Percentiles rank a stretch among this genome's conserved stretches.
These are phyloP conservation scores for Castanopsis chinensis DNA, from an alignment of 306 rosid genomes.

Conservation along the genomic window DNA sequence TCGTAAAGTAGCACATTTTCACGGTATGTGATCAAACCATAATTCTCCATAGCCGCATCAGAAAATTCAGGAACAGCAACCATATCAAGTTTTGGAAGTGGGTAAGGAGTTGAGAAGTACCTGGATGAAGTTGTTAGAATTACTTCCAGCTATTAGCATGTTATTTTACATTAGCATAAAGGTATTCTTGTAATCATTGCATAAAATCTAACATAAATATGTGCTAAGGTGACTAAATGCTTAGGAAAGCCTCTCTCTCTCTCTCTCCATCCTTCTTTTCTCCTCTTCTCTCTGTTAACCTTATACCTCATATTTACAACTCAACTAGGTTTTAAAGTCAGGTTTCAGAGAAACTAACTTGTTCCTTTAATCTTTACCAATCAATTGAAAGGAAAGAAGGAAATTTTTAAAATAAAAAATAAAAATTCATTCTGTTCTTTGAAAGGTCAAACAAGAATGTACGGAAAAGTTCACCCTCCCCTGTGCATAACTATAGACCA, in stretches of 20 bases:
- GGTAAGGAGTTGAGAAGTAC: slow-evolving; percentile 52
- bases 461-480: background rate
- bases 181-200: too few relatives aligned
- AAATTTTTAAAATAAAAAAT: background rate
- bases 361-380: background rate
- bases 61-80: slow-evolving; percentile 59
- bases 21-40: slow-evolving; percentile 48
- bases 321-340: too few relatives aligned
- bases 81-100: slow-evolving; percentile 65
- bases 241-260: too few relatives aligned
- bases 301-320: too few relatives aligned
- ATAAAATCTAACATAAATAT: too few relatives aligned
- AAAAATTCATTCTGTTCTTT: background rate
- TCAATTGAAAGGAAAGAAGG: background rate
- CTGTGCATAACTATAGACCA: background rate
- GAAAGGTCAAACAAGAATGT: background rate
- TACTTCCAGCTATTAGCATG: too few relatives aligned
- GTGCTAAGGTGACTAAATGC: too few relatives aligned
- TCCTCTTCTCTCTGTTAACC: too few relatives aligned
- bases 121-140: slow-evolving; percentile 15
- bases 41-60: slow-evolving; percentile 71
- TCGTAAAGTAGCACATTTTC: slow-evolving; percentile 55
- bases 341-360: background rate
- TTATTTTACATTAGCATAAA: too few relatives aligned
- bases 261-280: too few relatives aligned